Evolutionary conservation across 352 stramenopile genomes (phyloP), one percentile per base, ranked within the genome.

Genomic region (Pythium aristosporum): DNA sequence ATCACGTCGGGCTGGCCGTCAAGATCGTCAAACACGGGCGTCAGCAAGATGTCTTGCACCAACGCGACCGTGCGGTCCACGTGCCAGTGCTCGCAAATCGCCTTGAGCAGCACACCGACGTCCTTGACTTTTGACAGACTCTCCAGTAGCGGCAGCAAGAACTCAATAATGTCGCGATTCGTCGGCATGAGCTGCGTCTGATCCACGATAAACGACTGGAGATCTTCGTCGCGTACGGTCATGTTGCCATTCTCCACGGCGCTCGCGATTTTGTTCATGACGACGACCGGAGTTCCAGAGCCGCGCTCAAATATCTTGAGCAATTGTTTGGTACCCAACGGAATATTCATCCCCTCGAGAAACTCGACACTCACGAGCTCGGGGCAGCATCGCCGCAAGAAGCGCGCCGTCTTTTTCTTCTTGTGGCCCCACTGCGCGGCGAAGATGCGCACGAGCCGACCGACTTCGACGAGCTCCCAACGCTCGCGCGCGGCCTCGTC

Each of bases 331-430:
- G 76, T 63, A 2, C 69, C 71, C 41, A 95, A 57, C 6, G 75
- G 73, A 8, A 92, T 72, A 64, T 74, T 74, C 28, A 95, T 71
- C 5, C 87, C 87, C 71, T 95, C 87, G 5, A 95, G 61, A 47
- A 95, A 95, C n/a, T 95, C 87, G 12, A 91, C 82, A 49, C 76
- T 91, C 43, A 96, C 87, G 11, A 96, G 77, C 61, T 96, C 87
- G 5, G 87, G 80, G 39, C 85, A 96, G 25, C 69, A 79, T 13
- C 70, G 66, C 0, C 63, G 65, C 25, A 96, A 48, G 55, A 96
- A 96, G 8, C 56, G 65, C 7, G 80, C 75, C 4, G 87, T 95
- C 36, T 79, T 84, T 42, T 77, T 73, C 46, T 65, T 71, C 20
- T 87, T 76, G 25, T 82, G 74, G 13, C 28, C 18, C 81, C 85